phyloP scores from a whole-genome alignment of 1,284 basidiomycete genomes.

The Pseudozyma sp. region DNA sequence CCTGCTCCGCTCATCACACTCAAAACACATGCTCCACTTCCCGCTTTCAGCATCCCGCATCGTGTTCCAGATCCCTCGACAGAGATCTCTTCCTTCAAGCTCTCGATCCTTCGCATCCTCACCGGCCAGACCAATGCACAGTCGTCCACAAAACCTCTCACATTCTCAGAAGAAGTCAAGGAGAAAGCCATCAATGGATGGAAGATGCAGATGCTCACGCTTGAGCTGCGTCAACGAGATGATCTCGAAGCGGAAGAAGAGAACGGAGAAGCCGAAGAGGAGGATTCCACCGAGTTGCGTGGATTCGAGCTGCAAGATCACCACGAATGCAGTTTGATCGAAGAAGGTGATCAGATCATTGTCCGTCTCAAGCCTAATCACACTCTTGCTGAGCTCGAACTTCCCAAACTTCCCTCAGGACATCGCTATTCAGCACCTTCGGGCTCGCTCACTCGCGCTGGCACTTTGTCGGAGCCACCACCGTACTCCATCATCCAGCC shows the following conservation, averaged over 20 bases:
- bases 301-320: constrained; percentile 64
- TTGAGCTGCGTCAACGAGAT: constrained; percentile 63
- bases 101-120: constrained; percentile 62
- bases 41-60: constrained; percentile 60
- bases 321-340: constrained; percentile 66
- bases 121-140: constrained; percentile 53
- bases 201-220: constrained; percentile 64
- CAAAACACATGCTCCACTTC: constrained; percentile 58
- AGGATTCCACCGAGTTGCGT: constrained; percentile 12
- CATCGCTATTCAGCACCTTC: constrained; percentile 59
- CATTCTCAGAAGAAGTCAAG: constrained; percentile 64
- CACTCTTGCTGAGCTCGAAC: constrained; percentile 53
- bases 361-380: constrained; percentile 51
- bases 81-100: constrained; percentile 58
- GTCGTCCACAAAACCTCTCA: constrained; percentile 49
- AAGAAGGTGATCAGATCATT: constrained; percentile 65
- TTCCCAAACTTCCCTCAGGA: constrained; percentile 50
- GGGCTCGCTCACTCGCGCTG: constrained; percentile 45
- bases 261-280: background rate
- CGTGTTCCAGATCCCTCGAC: constrained; percentile 57
- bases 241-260: constrained; percentile 45
- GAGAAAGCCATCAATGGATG: constrained; percentile 64
- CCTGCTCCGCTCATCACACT: constrained; percentile 54
- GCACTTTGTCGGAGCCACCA: constrained; percentile 54
- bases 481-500: constrained; percentile 57